Percentiles rank a stretch among this genome's conserved stretches.
Conservation (phyloP, 129 eudicot genomes). For the Chrysanthemum seticuspe region DNA sequence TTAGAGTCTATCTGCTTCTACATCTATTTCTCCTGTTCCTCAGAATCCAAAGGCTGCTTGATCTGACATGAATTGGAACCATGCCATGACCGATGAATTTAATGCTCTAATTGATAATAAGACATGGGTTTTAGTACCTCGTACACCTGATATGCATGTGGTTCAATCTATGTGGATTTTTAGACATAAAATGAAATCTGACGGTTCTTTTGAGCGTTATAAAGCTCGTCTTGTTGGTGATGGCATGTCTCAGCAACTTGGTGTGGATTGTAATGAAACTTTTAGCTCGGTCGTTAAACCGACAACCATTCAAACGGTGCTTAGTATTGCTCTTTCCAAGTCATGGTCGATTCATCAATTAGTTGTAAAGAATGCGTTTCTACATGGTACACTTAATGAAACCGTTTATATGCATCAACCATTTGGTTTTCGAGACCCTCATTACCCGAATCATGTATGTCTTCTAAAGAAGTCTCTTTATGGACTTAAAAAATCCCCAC, state of each 20-base stretch:
- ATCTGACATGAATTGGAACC: not conserved
- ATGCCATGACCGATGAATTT: not conserved
- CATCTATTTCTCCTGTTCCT: no score
- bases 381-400: not conserved
- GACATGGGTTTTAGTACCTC: not conserved
- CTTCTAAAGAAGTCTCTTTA: not conserved
- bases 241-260: not conserved
- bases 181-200: not conserved
- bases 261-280: not conserved
- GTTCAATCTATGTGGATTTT: not conserved
- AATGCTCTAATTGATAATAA: conserved; percentile 8
- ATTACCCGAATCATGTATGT: not conserved
- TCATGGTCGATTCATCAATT: not conserved
- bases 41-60: not conserved
- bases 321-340: not conserved
- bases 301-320: not conserved
- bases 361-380: not conserved
- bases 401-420: not conserved
- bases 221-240: not conserved
- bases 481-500: not conserved
- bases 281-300: not conserved
- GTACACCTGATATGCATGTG: not conserved
- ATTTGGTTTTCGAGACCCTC: not conserved
- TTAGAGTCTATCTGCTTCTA: no score
- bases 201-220: not conserved